Percentiles rank a stretch among this genome's conserved stretches.
Evolutionary conservation across 2,329 filamentous ascomycete genomes (phyloP).

Genomic region (Magnaporthales sp.): DNA sequence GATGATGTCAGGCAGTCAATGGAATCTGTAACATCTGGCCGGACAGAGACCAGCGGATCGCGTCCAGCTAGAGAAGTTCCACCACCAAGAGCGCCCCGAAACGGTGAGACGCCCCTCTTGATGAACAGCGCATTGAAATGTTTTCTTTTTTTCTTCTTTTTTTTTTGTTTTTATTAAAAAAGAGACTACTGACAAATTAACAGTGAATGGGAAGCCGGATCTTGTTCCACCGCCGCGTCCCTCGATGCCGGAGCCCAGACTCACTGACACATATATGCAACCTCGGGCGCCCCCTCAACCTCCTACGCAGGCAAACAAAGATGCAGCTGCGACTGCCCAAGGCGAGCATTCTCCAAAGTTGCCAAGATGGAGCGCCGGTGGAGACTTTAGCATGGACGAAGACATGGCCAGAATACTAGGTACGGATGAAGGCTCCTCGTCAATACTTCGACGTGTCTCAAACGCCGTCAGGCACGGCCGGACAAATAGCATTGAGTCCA

Average conservation of each 20-base stretch:
- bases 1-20: constrained; percentile 35
- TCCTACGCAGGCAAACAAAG: constrained; percentile 20
- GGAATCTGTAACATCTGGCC: constrained; percentile 31
- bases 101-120: constrained; percentile 27
- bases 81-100: constrained; percentile 28
- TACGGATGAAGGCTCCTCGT: constrained; percentile 67
- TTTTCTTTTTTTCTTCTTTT: no score
- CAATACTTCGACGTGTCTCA: constrained; percentile 79
- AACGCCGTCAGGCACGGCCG: constrained; percentile 91
- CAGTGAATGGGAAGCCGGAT: constrained; percentile 27
- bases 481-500: constrained; percentile 67
- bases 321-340: constrained; percentile 23
- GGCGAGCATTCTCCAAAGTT: constrained; percentile 50
- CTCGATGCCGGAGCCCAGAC: constrained; percentile 29
- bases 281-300: constrained; percentile 47
- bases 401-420: constrained; percentile 86
- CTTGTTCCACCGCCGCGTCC: constrained; percentile 17
- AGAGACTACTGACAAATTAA: constrained; percentile 11
- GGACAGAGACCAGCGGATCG: constrained; percentile 27
- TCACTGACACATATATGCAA: constrained; percentile 47
- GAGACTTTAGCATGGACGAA: constrained; percentile 89
- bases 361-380: constrained; percentile 68
- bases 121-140: neutral
- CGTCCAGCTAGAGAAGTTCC: constrained; percentile 60
- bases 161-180: neutral